phyloP scores from a whole-genome alignment of 192 early-diverging fungal species.

The Coemansia sp. region DNA sequence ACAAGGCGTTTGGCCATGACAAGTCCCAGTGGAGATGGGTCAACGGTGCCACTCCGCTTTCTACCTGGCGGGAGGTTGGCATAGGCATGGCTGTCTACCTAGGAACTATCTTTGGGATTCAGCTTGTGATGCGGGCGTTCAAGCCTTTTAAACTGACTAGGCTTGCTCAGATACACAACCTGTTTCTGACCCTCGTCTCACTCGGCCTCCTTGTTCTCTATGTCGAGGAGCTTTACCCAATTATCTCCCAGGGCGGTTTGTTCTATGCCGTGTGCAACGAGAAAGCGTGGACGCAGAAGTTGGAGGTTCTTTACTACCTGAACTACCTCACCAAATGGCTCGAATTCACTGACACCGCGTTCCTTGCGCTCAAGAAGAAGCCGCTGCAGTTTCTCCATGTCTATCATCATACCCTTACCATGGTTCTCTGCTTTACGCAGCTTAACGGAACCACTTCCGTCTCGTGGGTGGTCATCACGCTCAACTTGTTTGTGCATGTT shows the following conservation, averaged over 20 bases:
- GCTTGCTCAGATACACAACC: conserved; percentile 80
- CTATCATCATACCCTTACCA: conserved; percentile 90
- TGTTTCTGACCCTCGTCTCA: conserved; percentile 70
- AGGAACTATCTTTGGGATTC: conserved; percentile 77
- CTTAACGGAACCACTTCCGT: conserved; percentile 72
- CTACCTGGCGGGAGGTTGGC: conserved; percentile 55
- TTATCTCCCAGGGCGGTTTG: conserved; percentile 65
- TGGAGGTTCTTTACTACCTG: conserved; percentile 85
- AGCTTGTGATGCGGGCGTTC: conserved; percentile 65
- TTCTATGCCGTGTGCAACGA: conserved; percentile 70
- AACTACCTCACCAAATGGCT: conserved; percentile 93
- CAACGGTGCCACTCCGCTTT: conserved; percentile 47
- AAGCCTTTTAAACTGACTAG: conserved; percentile 69
- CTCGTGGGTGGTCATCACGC: conserved; percentile 59
- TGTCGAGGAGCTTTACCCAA: conserved; percentile 75
- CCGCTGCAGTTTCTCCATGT: conserved; percentile 87
- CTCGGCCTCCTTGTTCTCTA: conserved; percentile 68
- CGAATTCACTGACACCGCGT: conserved; percentile 86
- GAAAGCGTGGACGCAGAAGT: conserved; percentile 71
- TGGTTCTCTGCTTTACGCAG: conserved; percentile 83
- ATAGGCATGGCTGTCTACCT: conserved; percentile 61
- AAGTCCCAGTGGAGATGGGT: conserved; percentile 59
- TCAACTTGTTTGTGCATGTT: conserved; percentile 88
- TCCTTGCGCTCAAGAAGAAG: conserved; percentile 84
- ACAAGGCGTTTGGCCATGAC: conserved; percentile 39